Conservation (phyloP, 768 basidiomycete genomes). For the Leccinum subgranulosum region DNA sequence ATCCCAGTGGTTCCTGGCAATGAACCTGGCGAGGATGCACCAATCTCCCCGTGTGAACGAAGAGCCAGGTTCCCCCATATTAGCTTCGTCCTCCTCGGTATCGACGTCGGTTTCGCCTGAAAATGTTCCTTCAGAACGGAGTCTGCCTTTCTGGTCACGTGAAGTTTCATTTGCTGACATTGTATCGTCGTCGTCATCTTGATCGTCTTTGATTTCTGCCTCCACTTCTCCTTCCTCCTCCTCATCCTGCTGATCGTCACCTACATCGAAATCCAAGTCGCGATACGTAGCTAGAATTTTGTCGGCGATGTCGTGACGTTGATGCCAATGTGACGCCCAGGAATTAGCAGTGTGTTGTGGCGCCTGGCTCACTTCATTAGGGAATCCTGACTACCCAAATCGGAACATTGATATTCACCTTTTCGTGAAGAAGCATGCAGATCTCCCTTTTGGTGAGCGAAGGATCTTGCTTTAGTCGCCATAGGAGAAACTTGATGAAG, state of each 20-base stretch:
- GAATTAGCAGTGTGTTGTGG: slow-evolving; percentile 62
- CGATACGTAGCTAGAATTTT: slow-evolving; percentile 48
- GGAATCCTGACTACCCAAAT: background rate
- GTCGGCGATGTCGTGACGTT: slow-evolving; percentile 62
- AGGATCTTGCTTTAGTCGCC: slow-evolving; percentile 56
- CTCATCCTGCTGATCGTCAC: slow-evolving; percentile 36
- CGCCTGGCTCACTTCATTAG: slow-evolving; percentile 39
- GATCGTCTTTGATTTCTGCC: slow-evolving; percentile 20
- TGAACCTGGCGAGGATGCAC: slow-evolving; percentile 56
- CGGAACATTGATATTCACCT: slow-evolving; percentile 32
- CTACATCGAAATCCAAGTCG: slow-evolving; percentile 32
- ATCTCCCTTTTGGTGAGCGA: slow-evolving; percentile 51
- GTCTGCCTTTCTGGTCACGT: slow-evolving; percentile 16
- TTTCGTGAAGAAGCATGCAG: slow-evolving; percentile 52
- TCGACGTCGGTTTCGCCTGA: slow-evolving; percentile 18
- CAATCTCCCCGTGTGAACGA: slow-evolving; percentile 61
- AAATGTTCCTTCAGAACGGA: slow-evolving; percentile 20
- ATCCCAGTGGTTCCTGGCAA: slow-evolving; percentile 49
- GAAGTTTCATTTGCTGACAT: slow-evolving; percentile 16
- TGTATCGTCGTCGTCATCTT: slow-evolving; percentile 18
- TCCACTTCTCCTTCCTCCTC: slow-evolving; percentile 28
- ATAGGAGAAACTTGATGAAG: slow-evolving; percentile 63
- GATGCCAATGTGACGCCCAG: slow-evolving; percentile 68
- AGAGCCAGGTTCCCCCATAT: slow-evolving; percentile 52
- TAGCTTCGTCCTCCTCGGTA: slow-evolving; percentile 28